Evolutionary conservation across 305 asterid genomes (phyloP).

Genomic region (Fraxinus baroniana): DNA sequence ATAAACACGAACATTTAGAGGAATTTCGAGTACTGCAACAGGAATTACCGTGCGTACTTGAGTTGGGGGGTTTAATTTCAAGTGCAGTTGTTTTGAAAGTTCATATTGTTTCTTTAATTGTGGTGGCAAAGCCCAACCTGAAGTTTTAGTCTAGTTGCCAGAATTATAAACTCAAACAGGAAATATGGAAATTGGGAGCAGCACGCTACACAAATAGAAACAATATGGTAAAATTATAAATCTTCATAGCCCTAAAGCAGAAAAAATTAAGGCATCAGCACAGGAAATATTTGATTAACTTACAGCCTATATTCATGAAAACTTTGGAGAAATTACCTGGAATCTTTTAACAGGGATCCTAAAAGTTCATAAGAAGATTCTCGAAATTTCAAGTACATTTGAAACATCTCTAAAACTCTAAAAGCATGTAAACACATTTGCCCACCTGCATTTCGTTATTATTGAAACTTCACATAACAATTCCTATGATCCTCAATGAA

Average conservation of each 20-base stretch:
- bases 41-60: neutral
- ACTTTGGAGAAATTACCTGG: neutral
- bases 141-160: conserved; percentile 6
- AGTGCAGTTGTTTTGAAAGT: neutral
- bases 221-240: conserved; percentile 5
- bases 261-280: neutral
- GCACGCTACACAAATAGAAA: neutral
- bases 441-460: neutral
- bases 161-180: conserved; percentile 4
- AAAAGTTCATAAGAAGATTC: neutral
- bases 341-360: neutral
- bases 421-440: neutral
- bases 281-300: neutral
- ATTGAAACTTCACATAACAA: neutral
- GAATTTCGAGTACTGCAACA: neutral
- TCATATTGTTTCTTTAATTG: neutral
- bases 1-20: neutral
- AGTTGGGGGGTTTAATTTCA: neutral
- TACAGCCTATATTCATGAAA: conserved; percentile 2
- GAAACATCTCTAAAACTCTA: conserved; percentile 3
- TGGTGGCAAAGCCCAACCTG: conserved; percentile 2
- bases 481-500: neutral
- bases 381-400: conserved; percentile 6
- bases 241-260: neutral
- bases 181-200: neutral